Evolutionary conservation across 164 flowering plant genomes (phyloP), one percentile per base, ranked within the genome.

Genomic region (Umbilicus rupestris): DNA sequence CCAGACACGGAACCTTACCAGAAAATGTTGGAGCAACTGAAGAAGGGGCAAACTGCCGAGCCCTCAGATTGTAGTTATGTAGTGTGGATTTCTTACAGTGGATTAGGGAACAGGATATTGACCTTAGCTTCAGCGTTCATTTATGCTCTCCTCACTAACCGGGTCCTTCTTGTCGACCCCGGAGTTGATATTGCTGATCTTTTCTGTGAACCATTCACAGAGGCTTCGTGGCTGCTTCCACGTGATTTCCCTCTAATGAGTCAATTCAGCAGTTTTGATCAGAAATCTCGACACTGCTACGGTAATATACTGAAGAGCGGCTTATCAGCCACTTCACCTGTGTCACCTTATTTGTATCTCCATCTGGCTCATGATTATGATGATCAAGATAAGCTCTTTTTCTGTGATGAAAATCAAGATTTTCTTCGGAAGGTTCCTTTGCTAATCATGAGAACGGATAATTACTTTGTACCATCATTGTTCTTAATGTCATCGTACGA

Each of bases 151-250:
- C 88, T 90, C 63, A 85, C 92, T 31, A 77, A 91, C 67, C 75
- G 97, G 14, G 89, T 89, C 47, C 75, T 91, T 20, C 92, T 92
- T 45, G 84, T 87, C 45, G 90, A 92, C 69, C 87, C 83, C 35
- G 87, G 88, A 37, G 58, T 44, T 37, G 88, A 92, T 72, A 82
- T 86, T 79, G 73, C 69, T 37, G 84, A 84, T 77, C 92, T 92
- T 50, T 87, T 92, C 69, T 92, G 97, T 69, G 92, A 92, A 68
- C 97, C 97, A n/a, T 89, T 92, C 74, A 86, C 89, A 0, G 81
- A 78, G 28, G 69, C 49, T 15, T 86, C 97, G 15, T 92, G 97
- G 97, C 67, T 89, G 49, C 84, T 92, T 15, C 85, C 97, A 2
- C 60, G 64, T 0, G 90, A 89, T 70, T 92, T 87, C 49, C 96